Conservation (phyloP, 805 yeast species). For the Phaffomyces thermotolerans region DNA sequence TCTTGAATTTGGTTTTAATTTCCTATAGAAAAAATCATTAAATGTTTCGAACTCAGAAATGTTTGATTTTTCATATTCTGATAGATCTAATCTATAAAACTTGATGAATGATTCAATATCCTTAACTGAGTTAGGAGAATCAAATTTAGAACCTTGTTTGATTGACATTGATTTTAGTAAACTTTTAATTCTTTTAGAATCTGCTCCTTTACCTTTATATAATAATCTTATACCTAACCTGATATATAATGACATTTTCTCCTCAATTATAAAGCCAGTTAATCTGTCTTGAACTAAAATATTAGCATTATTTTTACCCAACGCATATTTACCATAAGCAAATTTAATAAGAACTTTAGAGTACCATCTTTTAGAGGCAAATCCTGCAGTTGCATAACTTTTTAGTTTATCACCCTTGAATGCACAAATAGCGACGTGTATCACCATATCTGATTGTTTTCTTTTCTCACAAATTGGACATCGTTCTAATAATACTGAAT, state of each 20-base stretch:
- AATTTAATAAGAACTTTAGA: conserved; percentile 73
- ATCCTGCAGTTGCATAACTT: conserved; percentile 67
- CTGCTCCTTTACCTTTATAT: conserved; percentile 68
- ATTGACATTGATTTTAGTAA: conserved; percentile 58
- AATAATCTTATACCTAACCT: conserved; percentile 79
- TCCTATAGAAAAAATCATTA: conserved; percentile 85
- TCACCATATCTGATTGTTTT: conserved; percentile 65
- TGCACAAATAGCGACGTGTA: conserved; percentile 84
- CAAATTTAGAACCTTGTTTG: conserved; percentile 83
- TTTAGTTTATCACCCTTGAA: conserved; percentile 68
- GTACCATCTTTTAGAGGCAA: conserved; percentile 87
- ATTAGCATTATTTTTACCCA: conserved; percentile 90
- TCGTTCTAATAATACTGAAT: conserved; percentile 29
- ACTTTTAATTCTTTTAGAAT: conserved; percentile 49
- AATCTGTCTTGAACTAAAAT: conserved; percentile 88
- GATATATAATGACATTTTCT: conserved; percentile 84
- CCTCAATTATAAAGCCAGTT: conserved; percentile 87
- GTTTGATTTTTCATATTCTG: conserved; percentile 47
- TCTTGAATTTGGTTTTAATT: conserved; percentile 64
- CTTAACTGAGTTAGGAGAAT: conserved; percentile 53
- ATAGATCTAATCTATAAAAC: conserved; percentile 73
- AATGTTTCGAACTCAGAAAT: conserved; percentile 54
- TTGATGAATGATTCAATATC: conserved; percentile 72
- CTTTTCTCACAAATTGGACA: conserved; percentile 80
- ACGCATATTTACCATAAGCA: conserved; percentile 78